Conservation (phyloP, 371 early-diverging fungal species). For the Paraphysoderma sedebokerense region DNA sequence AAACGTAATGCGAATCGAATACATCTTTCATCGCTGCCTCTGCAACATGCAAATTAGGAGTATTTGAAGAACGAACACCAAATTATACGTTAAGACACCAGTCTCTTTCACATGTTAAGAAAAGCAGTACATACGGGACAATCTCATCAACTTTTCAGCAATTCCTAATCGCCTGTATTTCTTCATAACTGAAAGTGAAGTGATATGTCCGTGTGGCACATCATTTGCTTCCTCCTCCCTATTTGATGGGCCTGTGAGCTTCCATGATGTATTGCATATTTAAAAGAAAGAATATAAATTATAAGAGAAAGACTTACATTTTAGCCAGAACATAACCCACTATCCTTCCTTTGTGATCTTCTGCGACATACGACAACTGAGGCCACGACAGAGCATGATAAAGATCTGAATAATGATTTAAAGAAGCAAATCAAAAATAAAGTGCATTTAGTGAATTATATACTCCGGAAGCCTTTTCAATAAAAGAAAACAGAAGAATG, state of each 20-base stretch:
- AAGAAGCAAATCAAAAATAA: no score
- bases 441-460: background rate
- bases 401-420: no score
- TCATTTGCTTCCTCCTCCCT: slow-evolving; percentile 73
- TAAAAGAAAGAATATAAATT: background rate
- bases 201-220: slow-evolving; percentile 87
- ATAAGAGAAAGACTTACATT: slow-evolving; percentile 42
- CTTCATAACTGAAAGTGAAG: slow-evolving; percentile 87
- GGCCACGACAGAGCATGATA: slow-evolving; percentile 95
- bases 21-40: slow-evolving; percentile 75
- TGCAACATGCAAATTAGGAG: slow-evolving; percentile 6
- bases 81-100: no score
- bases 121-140: slow-evolving; percentile 44
- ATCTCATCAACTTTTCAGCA: slow-evolving; percentile 87
- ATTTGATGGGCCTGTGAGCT: background rate
- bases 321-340: slow-evolving; percentile 95
- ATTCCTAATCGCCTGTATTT: slow-evolving; percentile 86
- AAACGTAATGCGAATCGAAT: slow-evolving; percentile 70
- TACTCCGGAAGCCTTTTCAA: background rate
- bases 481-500: background rate
- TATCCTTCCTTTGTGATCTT: slow-evolving; percentile 72
- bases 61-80: no score
- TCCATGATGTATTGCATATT: background rate
- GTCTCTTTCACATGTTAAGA: background rate
- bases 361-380: slow-evolving; percentile 87